A percentile compares a stretch with the other conserved stretches of the same genome.
These are phyloP conservation scores for Kodamaea neixiangensis DNA, from an alignment of 805 yeast species.

Conservation along the genomic window DNA sequence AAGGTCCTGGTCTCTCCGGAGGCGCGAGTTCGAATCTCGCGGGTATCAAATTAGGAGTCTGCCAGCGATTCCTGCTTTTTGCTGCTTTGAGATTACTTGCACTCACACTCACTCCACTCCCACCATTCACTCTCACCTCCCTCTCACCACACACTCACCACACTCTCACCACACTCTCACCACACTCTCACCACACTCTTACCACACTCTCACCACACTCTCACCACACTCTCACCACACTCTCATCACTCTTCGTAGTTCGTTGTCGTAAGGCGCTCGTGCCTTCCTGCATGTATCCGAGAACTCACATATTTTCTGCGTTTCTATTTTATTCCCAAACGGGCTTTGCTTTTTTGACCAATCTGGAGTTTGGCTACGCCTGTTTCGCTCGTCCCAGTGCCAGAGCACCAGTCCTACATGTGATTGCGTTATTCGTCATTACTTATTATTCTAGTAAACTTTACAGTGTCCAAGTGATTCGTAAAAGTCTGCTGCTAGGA, in stretches of 20 bases:
- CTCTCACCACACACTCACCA: no score
- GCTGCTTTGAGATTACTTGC: no score
- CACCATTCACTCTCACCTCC: no score
- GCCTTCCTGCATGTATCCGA: not conserved
- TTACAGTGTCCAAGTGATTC: conserved; percentile 1
- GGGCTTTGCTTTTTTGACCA: conserved; percentile 6
- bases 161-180: no score
- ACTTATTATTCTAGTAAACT: conserved; percentile 3
- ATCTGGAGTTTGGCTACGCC: not conserved
- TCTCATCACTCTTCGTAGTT: no score
- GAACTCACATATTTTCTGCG: not conserved
- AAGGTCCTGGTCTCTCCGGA: conserved; percentile 26
- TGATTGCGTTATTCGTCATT: conserved; percentile 1
- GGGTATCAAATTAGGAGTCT: conserved; percentile 19
- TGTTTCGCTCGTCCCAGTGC: not conserved
- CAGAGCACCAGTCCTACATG: not conserved
- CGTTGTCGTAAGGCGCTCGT: no score
- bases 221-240: no score
- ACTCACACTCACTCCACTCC: no score
- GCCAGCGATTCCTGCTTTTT: conserved; percentile 23
- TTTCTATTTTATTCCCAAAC: not conserved
- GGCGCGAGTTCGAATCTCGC: conserved; percentile 25
- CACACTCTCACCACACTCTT: no score
- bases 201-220: no score
- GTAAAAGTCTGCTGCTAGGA: not conserved